These are phyloP conservation scores for Penicillium sp. DNA, from an alignment of 2,329 filamentous ascomycete species.

Conservation along the genomic window DNA sequence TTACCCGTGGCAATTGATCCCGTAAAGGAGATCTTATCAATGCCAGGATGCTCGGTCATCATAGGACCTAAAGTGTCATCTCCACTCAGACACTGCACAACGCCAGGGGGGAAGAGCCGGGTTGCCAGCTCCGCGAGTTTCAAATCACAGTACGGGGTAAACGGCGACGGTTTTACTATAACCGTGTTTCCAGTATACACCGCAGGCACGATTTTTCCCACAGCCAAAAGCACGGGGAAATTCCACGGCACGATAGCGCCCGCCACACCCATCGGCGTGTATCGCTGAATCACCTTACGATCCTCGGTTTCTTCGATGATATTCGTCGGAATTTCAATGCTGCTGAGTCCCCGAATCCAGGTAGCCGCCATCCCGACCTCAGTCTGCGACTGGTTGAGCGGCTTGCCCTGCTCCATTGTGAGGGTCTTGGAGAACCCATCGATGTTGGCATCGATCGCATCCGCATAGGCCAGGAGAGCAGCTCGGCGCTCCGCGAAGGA, in stretches of 20 bases:
- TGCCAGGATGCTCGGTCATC: constrained; percentile 57
- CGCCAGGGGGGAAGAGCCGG: constrained; percentile 56
- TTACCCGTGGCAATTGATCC: constrained; percentile 57
- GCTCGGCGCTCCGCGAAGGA: constrained; percentile 37
- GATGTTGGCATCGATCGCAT: constrained; percentile 38
- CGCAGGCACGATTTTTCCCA: constrained; percentile 54
- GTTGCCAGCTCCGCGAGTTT: constrained; percentile 56
- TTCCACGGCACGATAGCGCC: constrained; percentile 65
- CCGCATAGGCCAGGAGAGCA: constrained; percentile 36
- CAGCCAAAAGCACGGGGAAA: constrained; percentile 47
- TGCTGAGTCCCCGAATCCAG: constrained; percentile 26
- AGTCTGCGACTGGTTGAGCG: constrained; percentile 29
- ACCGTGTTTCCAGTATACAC: constrained; percentile 57
- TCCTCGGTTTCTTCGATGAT: constrained; percentile 52
- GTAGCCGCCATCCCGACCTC: constrained; percentile 32
- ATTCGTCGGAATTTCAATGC: constrained; percentile 48
- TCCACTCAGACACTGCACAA: constrained; percentile 59
- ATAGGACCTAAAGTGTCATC: constrained; percentile 57
- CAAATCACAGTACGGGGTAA: constrained; percentile 57
- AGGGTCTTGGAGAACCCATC: constrained; percentile 42
- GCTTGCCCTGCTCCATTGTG: constrained; percentile 48
- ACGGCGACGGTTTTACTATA: constrained; percentile 57
- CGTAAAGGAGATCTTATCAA: constrained; percentile 62
- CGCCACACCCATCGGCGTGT: constrained; percentile 44
- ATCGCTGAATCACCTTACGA: constrained; percentile 35